Evolutionary conservation across 352 stramenopile species (phyloP).

Genomic region (Pythium plurisporium): DNA sequence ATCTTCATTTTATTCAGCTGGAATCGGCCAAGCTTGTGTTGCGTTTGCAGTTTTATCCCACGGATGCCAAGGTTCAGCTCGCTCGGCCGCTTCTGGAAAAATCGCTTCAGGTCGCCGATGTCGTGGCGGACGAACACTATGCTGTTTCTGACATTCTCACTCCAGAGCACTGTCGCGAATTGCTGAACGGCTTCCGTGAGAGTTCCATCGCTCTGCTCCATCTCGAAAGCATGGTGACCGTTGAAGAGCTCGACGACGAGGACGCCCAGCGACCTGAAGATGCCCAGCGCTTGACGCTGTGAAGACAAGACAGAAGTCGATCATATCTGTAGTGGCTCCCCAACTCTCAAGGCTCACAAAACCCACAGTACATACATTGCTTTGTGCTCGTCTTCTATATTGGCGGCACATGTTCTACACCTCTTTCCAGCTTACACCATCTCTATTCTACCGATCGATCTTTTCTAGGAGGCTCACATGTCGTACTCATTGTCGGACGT

Average conservation of each 20-base stretch:
- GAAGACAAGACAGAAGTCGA: neutral
- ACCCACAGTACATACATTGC: neutral
- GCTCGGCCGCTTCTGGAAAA: constrained; percentile 61
- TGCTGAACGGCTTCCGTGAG: constrained; percentile 65
- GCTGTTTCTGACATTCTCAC: constrained; percentile 55
- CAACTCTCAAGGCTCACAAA: neutral
- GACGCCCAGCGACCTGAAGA: neutral
- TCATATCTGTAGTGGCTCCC: neutral
- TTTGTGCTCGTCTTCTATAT: neutral
- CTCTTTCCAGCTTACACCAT: neutral
- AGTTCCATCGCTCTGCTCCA: constrained; percentile 61
- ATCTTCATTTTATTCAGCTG: constrained; percentile 73
- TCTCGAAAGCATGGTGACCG: constrained; percentile 29
- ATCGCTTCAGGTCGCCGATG: constrained; percentile 66
- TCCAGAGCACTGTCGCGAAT: constrained; percentile 55
- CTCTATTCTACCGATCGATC: neutral
- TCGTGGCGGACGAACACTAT: constrained; percentile 78
- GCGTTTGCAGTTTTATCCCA: constrained; percentile 63
- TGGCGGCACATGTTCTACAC: neutral
- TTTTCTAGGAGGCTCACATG: too few relatives aligned
- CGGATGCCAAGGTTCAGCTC: constrained; percentile 48
- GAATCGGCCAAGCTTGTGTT: constrained; percentile 71
- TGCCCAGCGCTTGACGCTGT: neutral
- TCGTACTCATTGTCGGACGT: constrained; percentile 11
- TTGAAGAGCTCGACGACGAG: constrained; percentile 16